phyloP scores from a whole-genome alignment of 108 stramenopile genomes.

The Cyclotella atomus region DNA sequence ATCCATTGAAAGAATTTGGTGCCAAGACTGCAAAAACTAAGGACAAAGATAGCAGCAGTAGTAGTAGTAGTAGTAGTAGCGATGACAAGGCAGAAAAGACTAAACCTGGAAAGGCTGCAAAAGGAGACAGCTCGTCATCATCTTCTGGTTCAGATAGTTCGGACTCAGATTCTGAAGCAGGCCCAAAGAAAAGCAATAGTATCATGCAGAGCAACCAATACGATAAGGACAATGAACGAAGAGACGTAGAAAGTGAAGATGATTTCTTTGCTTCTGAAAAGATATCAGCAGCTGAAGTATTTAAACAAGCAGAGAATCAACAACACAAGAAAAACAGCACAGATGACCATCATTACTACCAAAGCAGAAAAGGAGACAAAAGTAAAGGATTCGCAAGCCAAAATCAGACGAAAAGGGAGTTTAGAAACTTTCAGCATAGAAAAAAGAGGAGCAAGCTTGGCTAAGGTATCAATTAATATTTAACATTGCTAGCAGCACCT shows the following conservation, averaged over 20 bases:
- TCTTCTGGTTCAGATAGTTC: conserved; percentile 28
- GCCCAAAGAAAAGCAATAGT: background rate
- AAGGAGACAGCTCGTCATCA: conserved; percentile 20
- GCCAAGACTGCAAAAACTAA: background rate
- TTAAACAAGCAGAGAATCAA: conserved; percentile 28
- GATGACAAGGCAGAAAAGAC: background rate
- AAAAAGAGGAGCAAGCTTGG: conserved; percentile 40
- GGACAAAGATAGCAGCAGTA: background rate
- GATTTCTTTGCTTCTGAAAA: conserved; percentile 33
- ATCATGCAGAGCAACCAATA: conserved; percentile 3
- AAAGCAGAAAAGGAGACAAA: conserved; percentile 34
- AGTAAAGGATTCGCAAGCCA: conserved; percentile 44
- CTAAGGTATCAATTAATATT: background rate
- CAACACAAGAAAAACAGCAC: conserved; percentile 11
- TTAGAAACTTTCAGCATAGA: conserved; percentile 25
- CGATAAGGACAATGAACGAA: conserved; percentile 13
- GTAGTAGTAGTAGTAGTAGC: background rate
- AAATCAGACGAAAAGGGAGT: conserved; percentile 38
- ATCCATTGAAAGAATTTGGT: conserved; percentile 27
- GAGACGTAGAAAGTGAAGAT: conserved; percentile 26
- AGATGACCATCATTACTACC: background rate
- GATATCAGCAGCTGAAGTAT: conserved; percentile 33
- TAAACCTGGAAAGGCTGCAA: background rate
- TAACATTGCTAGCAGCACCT: too few species aligned
- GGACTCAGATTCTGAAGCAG: conserved; percentile 18